Evolutionary conservation across 768 basidiomycete genomes (phyloP).

Genomic region (Mycena capillaripes): DNA sequence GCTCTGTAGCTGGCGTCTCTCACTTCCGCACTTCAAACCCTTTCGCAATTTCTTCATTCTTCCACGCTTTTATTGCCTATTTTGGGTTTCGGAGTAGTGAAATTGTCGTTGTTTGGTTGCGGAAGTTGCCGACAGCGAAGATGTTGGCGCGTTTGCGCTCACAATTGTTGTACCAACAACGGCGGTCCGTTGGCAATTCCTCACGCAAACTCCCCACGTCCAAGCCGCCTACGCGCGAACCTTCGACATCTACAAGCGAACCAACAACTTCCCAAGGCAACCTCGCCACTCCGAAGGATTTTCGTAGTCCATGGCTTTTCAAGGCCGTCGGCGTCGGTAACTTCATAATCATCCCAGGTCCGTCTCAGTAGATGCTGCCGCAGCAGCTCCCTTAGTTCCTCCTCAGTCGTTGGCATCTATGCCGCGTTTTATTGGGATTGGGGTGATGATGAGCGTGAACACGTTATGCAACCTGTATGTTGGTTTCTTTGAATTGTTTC

Average conservation of each 20-base stretch:
- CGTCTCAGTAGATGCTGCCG: not conserved
- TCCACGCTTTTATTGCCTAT: not conserved
- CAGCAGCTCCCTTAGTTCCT: not conserved
- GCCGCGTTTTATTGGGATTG: constrained; percentile 35
- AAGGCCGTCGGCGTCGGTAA: constrained; percentile 32
- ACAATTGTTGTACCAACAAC: constrained; percentile 11
- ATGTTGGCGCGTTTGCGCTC: constrained; percentile 30
- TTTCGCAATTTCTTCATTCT: too few relatives aligned
- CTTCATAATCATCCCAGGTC: constrained; percentile 35
- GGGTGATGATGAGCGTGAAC: constrained; percentile 57
- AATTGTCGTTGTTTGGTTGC: constrained; percentile 1
- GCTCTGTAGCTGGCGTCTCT: too few relatives aligned
- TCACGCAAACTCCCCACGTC: constrained; percentile 18
- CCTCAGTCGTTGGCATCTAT: constrained; percentile 32
- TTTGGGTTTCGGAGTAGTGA: constrained; percentile 4
- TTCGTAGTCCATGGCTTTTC: constrained; percentile 35
- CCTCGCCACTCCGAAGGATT: constrained; percentile 14
- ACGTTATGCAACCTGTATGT: constrained; percentile 62
- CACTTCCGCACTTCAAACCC: too few relatives aligned
- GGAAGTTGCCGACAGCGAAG: constrained; percentile 2
- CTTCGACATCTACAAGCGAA: not conserved
- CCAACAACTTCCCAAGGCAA: not conserved
- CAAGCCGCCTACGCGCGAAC: not conserved
- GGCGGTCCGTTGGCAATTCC: constrained; percentile 3
- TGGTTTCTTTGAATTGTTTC: not conserved